phyloP scores from a whole-genome alignment of 306 rosid species.

The Vigna hirtella region DNA sequence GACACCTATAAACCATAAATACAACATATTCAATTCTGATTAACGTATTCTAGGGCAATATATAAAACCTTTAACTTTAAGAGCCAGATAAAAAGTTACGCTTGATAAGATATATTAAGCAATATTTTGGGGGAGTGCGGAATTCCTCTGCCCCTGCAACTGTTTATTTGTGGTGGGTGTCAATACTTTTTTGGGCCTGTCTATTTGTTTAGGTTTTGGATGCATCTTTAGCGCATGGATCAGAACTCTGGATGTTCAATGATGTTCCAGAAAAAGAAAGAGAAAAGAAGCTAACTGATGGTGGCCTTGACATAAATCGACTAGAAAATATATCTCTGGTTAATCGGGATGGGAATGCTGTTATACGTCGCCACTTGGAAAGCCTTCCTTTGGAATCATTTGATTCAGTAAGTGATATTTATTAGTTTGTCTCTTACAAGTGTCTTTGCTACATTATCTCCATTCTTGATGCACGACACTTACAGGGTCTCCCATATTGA shows the following conservation, averaged over 20 bases:
- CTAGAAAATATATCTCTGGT: conserved; percentile 78
- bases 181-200: conserved; percentile 13
- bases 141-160: conserved; percentile 13
- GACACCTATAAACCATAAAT: neutral
- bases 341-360: conserved; percentile 94
- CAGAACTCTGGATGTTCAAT: conserved; percentile 98
- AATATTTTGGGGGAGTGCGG: neutral
- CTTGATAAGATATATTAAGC: conserved; percentile 2
- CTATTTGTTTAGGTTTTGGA: conserved; percentile 71
- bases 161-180: conserved; percentile 24
- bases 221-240: conserved; percentile 80
- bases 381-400: conserved; percentile 92
- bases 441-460: conserved; percentile 17
- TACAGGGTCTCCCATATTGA: conserved; percentile 23
- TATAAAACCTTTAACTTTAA: neutral
- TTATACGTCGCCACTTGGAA: conserved; percentile 88
- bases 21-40: neutral
- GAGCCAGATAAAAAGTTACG: neutral
- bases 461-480: conserved; percentile 17
- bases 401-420: conserved; percentile 75
- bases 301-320: conserved; percentile 81
- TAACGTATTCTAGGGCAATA: neutral
- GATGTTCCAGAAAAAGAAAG: conserved; percentile 89
- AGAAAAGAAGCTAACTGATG: conserved; percentile 82
- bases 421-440: conserved; percentile 28